phyloP scores from a whole-genome alignment of 1,284 basidiomycete species.

The Taiwanofungus camphoratus region DNA sequence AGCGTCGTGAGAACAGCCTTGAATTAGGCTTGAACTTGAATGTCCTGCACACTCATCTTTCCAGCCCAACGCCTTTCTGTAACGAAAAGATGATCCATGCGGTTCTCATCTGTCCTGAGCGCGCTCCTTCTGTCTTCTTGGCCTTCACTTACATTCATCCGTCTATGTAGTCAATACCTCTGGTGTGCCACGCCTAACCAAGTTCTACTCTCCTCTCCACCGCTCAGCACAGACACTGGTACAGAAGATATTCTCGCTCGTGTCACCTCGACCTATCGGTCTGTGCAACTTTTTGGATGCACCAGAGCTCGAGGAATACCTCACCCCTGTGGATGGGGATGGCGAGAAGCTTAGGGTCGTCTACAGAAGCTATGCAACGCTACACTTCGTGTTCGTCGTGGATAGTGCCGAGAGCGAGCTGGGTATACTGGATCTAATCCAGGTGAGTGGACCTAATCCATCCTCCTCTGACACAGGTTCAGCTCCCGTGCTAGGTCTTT shows the following conservation, averaged over 20 bases:
- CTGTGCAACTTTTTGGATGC: slow-evolving; percentile 94
- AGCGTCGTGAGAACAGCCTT: too few relatives aligned
- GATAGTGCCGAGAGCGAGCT: slow-evolving; percentile 94
- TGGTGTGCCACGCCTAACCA: slow-evolving; percentile 88
- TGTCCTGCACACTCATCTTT: too few relatives aligned
- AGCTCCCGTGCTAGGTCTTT: slow-evolving; percentile 63
- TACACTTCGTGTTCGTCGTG: slow-evolving; percentile 97
- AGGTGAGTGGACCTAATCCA: slow-evolving; percentile 50
- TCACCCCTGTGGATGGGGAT: slow-evolving; percentile 45
- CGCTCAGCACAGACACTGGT: slow-evolving; percentile 71
- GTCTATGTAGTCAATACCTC: slow-evolving; percentile 69
- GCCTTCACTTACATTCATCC: slow-evolving; percentile 1
- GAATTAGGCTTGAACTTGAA: too few relatives aligned
- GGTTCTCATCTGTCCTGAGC: slow-evolving; percentile 65
- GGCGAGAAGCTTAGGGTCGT: slow-evolving; percentile 70
- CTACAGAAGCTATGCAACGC: slow-evolving; percentile 87
- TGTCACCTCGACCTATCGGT: slow-evolving; percentile 68
- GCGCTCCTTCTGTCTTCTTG: slow-evolving; percentile 1
- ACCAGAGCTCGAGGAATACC: slow-evolving; percentile 77
- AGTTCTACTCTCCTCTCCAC: slow-evolving; percentile 90
- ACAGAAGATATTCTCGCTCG: slow-evolving; percentile 80
- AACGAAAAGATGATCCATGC: slow-evolving; percentile 77
- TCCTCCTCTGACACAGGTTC: not conserved
- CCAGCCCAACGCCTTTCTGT: too few relatives aligned
- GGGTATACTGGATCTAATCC: slow-evolving; percentile 94